Base-by-base conservation (phyloP, 1,284 basidiomycete species). In the Trametes hirsuta region DNA sequence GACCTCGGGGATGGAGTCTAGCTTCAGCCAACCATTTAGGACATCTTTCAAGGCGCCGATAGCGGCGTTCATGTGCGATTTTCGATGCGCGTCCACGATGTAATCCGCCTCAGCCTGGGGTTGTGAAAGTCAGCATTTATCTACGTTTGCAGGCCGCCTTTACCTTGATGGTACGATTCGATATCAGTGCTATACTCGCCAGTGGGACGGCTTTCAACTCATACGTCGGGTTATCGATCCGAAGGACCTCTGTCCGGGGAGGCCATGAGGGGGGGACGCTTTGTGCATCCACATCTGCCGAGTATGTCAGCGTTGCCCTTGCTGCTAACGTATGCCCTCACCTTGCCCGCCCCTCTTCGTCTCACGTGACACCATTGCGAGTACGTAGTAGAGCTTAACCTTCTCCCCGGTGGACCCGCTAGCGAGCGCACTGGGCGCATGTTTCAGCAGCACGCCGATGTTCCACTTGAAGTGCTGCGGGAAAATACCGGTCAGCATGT, bases 171-270 rank as follows among this genome's bases (percentile, higher is more conserved):
- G 76, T 77, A 40, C 81, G 80, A 55, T 83, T 84, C 5, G 93
- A 91, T 3, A 98, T 85, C 55, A 97, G 77, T 8, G 84, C 79
- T 52, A 99, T 87, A 64, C 90, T 93, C n/a, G 82, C 83, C 44
- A 93, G 70, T 1, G 91, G 84, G 8, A 98, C 84, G 4, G 81
- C 76, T 1, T 78, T 76, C 4, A 94, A 71, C 59, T 97, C 88
- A 70, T 95, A 97, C 0, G 82, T 83, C 1, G 84, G 81, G 24
- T 85, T 76, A 1, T 83, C 75, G 0, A 83, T 77, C 0, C 76
- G 66, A 21, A 91, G 70, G 12, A 77, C 73, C 54, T 74, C 66
- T 2, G 88, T 79, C 1, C 69, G 69, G 3, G 88, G 83, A 11
- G 91, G 91, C 93, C 93, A 96, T 40, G 75, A 75, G 2, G 95